phyloP scores from a whole-genome alignment of 306 rosid genomes.

The Abrus precatorius region DNA sequence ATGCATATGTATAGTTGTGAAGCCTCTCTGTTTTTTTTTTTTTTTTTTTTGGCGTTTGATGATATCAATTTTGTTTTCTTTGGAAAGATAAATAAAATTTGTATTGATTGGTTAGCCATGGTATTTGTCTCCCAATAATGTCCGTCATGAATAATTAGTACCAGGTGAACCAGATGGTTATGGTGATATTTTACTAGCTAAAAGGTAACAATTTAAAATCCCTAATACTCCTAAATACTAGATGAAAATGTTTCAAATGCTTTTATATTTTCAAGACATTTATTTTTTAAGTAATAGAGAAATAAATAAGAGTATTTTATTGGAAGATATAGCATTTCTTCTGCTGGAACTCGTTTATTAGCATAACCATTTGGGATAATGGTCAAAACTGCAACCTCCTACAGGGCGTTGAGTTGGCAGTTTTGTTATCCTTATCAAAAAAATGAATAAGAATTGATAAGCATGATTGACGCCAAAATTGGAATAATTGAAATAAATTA shows the following conservation, averaged over 20 bases:
- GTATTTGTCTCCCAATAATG: neutral
- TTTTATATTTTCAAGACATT: no score
- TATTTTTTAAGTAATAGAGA: no score
- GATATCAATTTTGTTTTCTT: constrained; percentile 55
- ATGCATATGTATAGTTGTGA: constrained; percentile 59
- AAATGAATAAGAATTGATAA: neutral
- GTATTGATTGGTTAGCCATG: constrained; percentile 50
- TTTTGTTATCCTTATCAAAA: neutral
- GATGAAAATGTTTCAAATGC: no score
- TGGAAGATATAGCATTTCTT: no score
- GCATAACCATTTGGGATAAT: neutral
- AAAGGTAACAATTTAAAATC: no score
- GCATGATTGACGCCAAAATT: neutral
- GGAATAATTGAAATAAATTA: neutral
- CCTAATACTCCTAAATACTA: no score
- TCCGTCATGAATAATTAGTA: no score
- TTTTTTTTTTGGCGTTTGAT: constrained; percentile 35
- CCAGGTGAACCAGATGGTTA: no score
- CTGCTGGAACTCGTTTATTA: neutral
- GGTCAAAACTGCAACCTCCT: constrained; percentile 29
- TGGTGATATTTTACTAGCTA: no score
- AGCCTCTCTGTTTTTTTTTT: constrained; percentile 18
- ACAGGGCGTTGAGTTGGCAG: constrained; percentile 14
- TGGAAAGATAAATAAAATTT: constrained; percentile 47
- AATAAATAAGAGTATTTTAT: no score